phyloP scores from a whole-genome alignment of 2,329 filamentous ascomycete species.

The Hirsutella rhossiliensis region DNA sequence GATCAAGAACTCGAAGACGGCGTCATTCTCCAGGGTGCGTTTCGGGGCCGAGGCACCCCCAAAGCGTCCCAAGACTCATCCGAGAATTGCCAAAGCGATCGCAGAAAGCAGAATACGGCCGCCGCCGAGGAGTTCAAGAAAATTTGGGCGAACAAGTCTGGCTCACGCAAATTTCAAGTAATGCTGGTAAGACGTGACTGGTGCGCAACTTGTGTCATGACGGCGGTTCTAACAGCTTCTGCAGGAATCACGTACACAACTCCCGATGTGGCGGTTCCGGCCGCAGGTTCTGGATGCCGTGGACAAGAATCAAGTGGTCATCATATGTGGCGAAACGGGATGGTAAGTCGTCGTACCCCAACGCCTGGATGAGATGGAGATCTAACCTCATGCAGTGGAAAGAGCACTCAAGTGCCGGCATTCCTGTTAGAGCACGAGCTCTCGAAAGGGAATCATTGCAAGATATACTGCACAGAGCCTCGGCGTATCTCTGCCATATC shows the following conservation, averaged over 20 bases:
- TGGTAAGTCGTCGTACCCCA: conserved; percentile 35
- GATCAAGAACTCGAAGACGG: conserved; percentile 62
- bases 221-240: conserved; percentile 1
- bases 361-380: neutral
- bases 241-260: conserved; percentile 54
- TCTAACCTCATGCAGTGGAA: conserved; percentile 45
- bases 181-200: conserved; percentile 51
- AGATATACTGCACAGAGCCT: conserved; percentile 92
- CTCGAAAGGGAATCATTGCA: conserved; percentile 66
- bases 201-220: neutral
- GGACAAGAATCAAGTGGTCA: conserved; percentile 71
- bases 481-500: conserved; percentile 94
- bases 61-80: conserved; percentile 33
- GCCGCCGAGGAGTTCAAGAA: conserved; percentile 39
- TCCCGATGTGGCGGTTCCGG: conserved; percentile 84
- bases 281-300: conserved; percentile 67
- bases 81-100: conserved; percentile 36
- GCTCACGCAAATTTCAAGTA: conserved; percentile 51
- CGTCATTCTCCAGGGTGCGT: conserved; percentile 65
- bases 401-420: conserved; percentile 93
- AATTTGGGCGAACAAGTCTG: conserved; percentile 48
- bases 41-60: conserved; percentile 45
- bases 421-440: conserved; percentile 88
- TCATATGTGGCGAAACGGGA: conserved; percentile 93
- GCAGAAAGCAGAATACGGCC: conserved; percentile 22